phyloP scores from a whole-genome alignment of 2,329 filamentous ascomycete genomes.

The Trichoderma lentiforme region DNA sequence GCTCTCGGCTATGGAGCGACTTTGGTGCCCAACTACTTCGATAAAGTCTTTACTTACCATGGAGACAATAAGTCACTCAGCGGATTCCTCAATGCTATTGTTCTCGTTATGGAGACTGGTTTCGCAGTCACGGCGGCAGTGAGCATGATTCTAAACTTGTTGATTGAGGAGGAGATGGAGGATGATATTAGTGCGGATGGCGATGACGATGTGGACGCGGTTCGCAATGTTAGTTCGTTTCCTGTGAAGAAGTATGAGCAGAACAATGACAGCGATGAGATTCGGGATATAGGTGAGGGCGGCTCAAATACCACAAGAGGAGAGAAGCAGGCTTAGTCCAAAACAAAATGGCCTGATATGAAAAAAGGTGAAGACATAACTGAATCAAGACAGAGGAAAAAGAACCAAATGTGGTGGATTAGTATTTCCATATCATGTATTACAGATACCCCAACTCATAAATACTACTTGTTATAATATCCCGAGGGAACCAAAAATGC shows the following conservation, averaged over 20 bases:
- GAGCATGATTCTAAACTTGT: conserved; percentile 69
- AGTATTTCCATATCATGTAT: neutral
- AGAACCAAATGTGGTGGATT: neutral
- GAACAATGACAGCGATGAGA: conserved; percentile 22
- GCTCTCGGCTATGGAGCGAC: conserved; percentile 71
- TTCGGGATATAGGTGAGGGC: neutral
- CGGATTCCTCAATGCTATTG: conserved; percentile 73
- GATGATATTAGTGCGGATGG: conserved; percentile 39
- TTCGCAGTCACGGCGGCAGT: conserved; percentile 73
- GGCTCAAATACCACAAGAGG: neutral
- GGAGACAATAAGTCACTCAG: conserved; percentile 64
- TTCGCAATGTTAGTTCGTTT: conserved; percentile 13
- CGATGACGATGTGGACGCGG: conserved; percentile 22
- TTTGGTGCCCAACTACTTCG: conserved; percentile 64
- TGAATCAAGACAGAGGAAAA: neutral
- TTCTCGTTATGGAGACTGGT: conserved; percentile 70
- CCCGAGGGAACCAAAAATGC: neutral
- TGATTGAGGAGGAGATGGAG: conserved; percentile 72
- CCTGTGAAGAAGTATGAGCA: conserved; percentile 24
- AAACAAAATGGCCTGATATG: neutral
- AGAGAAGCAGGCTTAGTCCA: conserved; percentile 4
- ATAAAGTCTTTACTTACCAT: conserved; percentile 67
- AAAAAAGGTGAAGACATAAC: neutral
- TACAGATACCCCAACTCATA: neutral
- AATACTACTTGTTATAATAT: neutral